Conservation (phyloP, 805 yeast species). For the Schwanniomyces sp. region DNA sequence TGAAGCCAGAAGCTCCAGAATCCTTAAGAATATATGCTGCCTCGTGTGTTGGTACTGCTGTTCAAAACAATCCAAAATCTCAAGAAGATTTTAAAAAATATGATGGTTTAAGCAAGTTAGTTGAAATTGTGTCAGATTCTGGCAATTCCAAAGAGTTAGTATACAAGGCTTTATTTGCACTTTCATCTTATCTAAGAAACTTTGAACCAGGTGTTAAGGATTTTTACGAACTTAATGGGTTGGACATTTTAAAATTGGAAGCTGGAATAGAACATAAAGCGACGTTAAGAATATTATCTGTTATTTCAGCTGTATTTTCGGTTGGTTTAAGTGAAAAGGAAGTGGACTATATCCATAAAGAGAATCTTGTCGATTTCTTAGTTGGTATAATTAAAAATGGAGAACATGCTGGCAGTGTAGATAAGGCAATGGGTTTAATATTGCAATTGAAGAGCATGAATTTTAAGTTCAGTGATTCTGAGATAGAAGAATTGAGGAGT, state of each 20-base stretch:
- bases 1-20: conserved; percentile 40
- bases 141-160: conserved; percentile 30
- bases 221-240: conserved; percentile 63
- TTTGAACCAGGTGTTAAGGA: conserved; percentile 51
- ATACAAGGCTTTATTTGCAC: conserved; percentile 73
- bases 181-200: conserved; percentile 73
- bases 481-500: conserved; percentile 31
- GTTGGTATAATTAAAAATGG: conserved; percentile 29
- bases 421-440: conserved; percentile 55
- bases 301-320: conserved; percentile 59
- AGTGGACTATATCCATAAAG: conserved; percentile 36
- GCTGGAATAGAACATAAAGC: conserved; percentile 33
- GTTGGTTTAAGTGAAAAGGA: conserved; percentile 46
- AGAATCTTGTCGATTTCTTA: conserved; percentile 32
- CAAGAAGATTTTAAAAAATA: conserved; percentile 66
- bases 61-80: conserved; percentile 80
- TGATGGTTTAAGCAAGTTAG: conserved; percentile 46
- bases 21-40: conserved; percentile 58
- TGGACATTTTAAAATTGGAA: conserved; percentile 48
- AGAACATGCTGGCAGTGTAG: conserved; percentile 50
- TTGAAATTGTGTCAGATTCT: conserved; percentile 38
- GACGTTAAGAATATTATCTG: conserved; percentile 54
- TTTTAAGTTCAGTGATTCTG: conserved; percentile 47
- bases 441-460: conserved; percentile 41
- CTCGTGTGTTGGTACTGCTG: conserved; percentile 84